Base-by-base conservation (phyloP, 176 grass and related monocot genomes). In the Zizania latifolia region DNA sequence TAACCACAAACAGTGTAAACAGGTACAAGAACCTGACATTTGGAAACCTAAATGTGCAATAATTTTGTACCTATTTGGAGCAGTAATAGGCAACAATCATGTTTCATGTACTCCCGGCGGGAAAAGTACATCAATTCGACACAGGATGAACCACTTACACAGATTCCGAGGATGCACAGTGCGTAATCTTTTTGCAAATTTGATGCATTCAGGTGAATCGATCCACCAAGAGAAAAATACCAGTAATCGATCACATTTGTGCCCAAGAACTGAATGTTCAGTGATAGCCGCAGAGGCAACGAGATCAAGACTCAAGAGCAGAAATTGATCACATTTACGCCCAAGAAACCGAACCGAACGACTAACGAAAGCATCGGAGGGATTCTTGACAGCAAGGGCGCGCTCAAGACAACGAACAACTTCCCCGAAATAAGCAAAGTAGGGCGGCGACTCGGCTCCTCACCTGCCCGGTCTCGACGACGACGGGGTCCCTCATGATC, bases 381-480 rank as follows among this genome's bases (percentile, higher is more conserved):
- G 26, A 23, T 35, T 36, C 34, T 32, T 8, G 31, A 53, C 16
- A 27, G 17, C 70, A 76, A 71, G 19, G 62, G 50, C 1, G 56
- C 56, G 54, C 8, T 51, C 14, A 45, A 78, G 11, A 21, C 13
- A 77, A 74, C 53, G 11, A 58, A 59, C 16, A 69, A 12, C 37
- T 12, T 23, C 23, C 3, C 24, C 27, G 65, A 73, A 74, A 44
- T 36, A 78, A 33, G 30, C 14, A 14, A 34, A 70, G 58, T 77
- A 83, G 61, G 43, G 17, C 2, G 24, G 3, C 45, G n/a, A n/a
- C 34, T 36, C 9, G 0, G 41, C 7, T 67, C 62, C 81, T 77
- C 70, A 93, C 93, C 93, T 97, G 79, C 26, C 93, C 93, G 16
- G 93, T 90, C 30, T 86, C 85, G 44, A 90, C 58, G 65, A 97